These are phyloP conservation scores for Asterella californica DNA, from an alignment of 225 moss, liverwort and hornwort species.

Conservation along the genomic window DNA sequence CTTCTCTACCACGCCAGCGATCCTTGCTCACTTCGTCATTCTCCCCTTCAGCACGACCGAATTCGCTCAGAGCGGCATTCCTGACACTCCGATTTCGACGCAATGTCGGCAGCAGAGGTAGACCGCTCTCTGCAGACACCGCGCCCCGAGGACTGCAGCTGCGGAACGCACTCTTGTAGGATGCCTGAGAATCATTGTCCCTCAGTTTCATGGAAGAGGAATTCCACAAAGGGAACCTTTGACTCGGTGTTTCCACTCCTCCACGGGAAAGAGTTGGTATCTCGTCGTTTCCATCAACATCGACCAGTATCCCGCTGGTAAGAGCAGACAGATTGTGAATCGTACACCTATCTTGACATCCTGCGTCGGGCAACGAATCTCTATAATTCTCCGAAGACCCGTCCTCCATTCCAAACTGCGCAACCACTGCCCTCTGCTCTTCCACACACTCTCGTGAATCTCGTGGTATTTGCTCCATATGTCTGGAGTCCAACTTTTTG, in stretches of 20 bases:
- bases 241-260: neutral
- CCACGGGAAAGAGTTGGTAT: no score
- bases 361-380: neutral
- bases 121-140: neutral
- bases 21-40: constrained; percentile 10
- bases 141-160: neutral
- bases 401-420: neutral
- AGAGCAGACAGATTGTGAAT: neutral
- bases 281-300: neutral
- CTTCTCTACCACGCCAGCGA: neutral
- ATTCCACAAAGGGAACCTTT: neutral
- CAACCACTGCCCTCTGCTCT: neutral
- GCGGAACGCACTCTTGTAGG: neutral
- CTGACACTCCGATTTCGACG: constrained; percentile 9
- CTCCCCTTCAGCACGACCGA: neutral
- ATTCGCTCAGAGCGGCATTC: constrained; percentile 8
- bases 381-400: neutral
- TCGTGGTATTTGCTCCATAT: neutral
- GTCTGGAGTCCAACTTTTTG: no score
- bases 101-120: neutral
- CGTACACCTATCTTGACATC: neutral
- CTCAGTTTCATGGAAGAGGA: neutral
- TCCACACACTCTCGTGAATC: neutral
- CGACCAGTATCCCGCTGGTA: neutral
- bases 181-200: neutral